Base-by-base conservation (phyloP, 768 basidiomycete genomes). In the Hericium rajendrae region DNA sequence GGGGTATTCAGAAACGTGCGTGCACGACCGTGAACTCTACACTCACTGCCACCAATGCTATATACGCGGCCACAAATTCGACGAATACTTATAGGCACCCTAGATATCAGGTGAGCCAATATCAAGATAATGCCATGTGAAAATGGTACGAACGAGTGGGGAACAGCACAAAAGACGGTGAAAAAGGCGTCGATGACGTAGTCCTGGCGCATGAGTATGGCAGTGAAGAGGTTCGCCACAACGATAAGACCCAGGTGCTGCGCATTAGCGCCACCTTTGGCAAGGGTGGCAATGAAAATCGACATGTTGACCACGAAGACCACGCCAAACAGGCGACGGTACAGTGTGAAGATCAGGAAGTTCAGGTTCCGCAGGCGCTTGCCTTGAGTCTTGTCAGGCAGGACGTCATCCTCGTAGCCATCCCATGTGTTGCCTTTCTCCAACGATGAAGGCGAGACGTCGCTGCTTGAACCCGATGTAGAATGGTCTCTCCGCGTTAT, bases 111-210 rank as follows among this genome's bases (percentile, higher is more conserved):
- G 32, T 32, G 32, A 32, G 32, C 32, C 9, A 32, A 32, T 32
- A 8, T 32, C 32, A 32, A 32, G 9, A 32, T 10, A 32, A 32
- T 32, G 32, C 6, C 32, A 32, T 10, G 6, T 6, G 32, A 32
- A 32, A 6, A 32, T 32, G 15, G 16, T 20, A 68, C 76, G 60
- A 60, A 81, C 78, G 76, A 77, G 38, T 69, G 53, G 9, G 81
- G 80, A 24, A 78, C 76, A 38, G 77, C 69, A 58, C 77, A 78
- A 55, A 75, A 77, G 9, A 78, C 69, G 41, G 73, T 76, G 71
- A 81, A 84, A 64, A 82, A 79, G 1, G 74, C 69, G 63, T 84
- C 82, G 63, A 83, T 74, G 37, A 84, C 79, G 59, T 83, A 80
- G 65, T 83, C 76, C 70, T 78, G 63, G 61, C 68, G 70, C 75